Percentiles rank a stretch among this genome's conserved stretches.
Conservation (phyloP, 2,329 filamentous ascomycete genomes). For the Aspergillus uvarum region DNA sequence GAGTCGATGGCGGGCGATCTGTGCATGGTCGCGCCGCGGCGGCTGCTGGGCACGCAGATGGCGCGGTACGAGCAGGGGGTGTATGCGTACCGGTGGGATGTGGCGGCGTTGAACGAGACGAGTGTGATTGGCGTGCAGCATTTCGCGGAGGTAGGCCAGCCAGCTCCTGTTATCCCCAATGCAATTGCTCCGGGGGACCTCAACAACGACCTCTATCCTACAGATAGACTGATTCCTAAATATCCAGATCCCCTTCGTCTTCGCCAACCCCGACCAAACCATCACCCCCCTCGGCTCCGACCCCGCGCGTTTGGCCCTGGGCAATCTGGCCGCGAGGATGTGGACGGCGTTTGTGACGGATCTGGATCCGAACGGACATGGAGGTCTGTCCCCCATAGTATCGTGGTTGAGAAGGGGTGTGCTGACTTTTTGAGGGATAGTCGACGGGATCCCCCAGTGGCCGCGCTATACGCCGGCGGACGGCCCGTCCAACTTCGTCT, state of each 20-base stretch:
- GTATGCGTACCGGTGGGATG: constrained; percentile 33
- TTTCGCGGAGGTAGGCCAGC: constrained; percentile 29
- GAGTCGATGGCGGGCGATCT: constrained; percentile 33
- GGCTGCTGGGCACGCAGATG: constrained; percentile 30
- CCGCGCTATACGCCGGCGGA: constrained; percentile 19
- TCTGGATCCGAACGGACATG: constrained; percentile 31
- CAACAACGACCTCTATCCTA: too few relatives aligned
- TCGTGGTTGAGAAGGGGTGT: background rate
- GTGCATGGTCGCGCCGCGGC: constrained; percentile 30
- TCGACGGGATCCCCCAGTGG: constrained; percentile 25
- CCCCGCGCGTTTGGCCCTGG: constrained; percentile 26
- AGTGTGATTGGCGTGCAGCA: constrained; percentile 31
- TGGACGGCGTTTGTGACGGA: constrained; percentile 33
- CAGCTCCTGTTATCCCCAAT: too few relatives aligned
- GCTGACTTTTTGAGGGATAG: constrained; percentile 11
- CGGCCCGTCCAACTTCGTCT: constrained; percentile 26
- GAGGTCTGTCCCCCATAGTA: constrained; percentile 17
- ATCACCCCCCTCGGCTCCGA: constrained; percentile 29
- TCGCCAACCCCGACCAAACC: constrained; percentile 31
- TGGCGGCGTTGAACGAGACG: constrained; percentile 27
- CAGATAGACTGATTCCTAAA: too few relatives aligned
- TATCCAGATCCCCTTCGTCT: constrained; percentile 32
- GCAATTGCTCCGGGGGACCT: too few relatives aligned
- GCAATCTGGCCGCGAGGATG: constrained; percentile 32
- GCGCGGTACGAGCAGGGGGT: constrained; percentile 19